Base-by-base conservation (phyloP, 2,329 filamentous ascomycete species). In the Allantophomopsis cytisporea region DNA sequence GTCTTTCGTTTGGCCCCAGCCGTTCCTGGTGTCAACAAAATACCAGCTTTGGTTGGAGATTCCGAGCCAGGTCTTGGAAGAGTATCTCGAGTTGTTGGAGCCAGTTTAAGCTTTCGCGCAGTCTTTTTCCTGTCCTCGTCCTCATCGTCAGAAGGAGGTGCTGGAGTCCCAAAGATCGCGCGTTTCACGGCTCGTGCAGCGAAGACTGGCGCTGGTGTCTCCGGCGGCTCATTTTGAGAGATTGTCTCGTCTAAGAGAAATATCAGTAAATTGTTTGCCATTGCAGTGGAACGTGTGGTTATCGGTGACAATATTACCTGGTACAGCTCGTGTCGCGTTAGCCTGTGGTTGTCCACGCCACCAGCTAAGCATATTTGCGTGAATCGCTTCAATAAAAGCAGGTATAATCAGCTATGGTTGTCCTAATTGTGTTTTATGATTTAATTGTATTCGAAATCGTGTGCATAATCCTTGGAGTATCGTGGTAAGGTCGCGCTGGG, bases 181-280 rank as follows among this genome's bases (percentile, higher is more conserved):
- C 68, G 75, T 49, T 73, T 78, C 51, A 81, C 62, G 5, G 76
- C 76, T 43, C 76, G 68, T 31, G 76, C 76, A 2, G 76, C 76
- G 52, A 81, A 81, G 0, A 80, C 69, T 2, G 76, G 76, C 0
- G 73, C 76, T 6, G 76, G 76, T 13, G 76, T 81, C 48, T 80
- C 76, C 31, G 76, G 75, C 23, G 64, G 63, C 13, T 80, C 75
- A 32, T 35, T 14, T 17, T 35, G 35, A 35, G 38, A 31, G 38
- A 30, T 41, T 2, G 3, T 18, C 14, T n/a, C 17, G 14, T 17
- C 35, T 20, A 13, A 8, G 35, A 12, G 7, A 2, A 21, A 4
- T 1, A 6, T 41, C 32, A 7, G 12, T 31, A 28, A 12, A 40
- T 21, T 36, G 28, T 20, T n/a, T 16, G 18, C 28, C 16, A 30